Base-by-base conservation (phyloP, 495 filamentous ascomycete genomes). In the Coniosporium apollinis region DNA sequence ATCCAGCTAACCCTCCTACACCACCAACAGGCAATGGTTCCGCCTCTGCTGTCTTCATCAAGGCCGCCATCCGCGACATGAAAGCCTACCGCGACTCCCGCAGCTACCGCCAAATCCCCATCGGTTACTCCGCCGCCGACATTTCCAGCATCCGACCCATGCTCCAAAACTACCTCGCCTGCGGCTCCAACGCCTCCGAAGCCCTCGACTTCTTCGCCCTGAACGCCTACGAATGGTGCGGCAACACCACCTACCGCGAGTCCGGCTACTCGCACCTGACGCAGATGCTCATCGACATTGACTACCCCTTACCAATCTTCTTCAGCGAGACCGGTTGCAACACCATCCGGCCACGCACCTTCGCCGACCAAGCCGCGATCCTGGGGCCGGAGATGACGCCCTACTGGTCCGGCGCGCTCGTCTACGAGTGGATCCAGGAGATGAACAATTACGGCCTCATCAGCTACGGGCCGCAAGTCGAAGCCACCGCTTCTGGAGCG, bases 361-460 rank as follows among this genome's bases (percentile, higher is more conserved):
- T 89, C 43, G 64, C 66, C 9, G 84, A 93, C 51, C 82, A 89
- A 48, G 55, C 58, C 5, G 69, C 79, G 30, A 83, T 93, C 39
- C 74, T 91, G 44, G 78, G 79, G 30, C 34, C 53, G 1, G 51
- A 79, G 2, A 91, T 93, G 84, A 54, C 57, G 5, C 53, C 59
- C 36, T 69, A 74, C 36, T 93, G 82, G 81, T 84, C 77, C 19
- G 84, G 84, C 37, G 61, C 78, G 21, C 84, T 91, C 38, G 62
- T 87, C 43, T 92, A 92, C 55, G 82, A 93, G 54, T 93, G 83
- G 83, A 79, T 93, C 37, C 57, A 85, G 49, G 84, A 91, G 54
- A 60, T 67, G 30, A 93, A 91, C 53, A 57, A 82, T 47, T 93
- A 91, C 51, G 84, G 84, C 35, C 60, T 93, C 22, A 72, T 93